Evolutionary conservation across 139 green algal genomes (phyloP).

Genomic region (Ulvella scutata): DNA sequence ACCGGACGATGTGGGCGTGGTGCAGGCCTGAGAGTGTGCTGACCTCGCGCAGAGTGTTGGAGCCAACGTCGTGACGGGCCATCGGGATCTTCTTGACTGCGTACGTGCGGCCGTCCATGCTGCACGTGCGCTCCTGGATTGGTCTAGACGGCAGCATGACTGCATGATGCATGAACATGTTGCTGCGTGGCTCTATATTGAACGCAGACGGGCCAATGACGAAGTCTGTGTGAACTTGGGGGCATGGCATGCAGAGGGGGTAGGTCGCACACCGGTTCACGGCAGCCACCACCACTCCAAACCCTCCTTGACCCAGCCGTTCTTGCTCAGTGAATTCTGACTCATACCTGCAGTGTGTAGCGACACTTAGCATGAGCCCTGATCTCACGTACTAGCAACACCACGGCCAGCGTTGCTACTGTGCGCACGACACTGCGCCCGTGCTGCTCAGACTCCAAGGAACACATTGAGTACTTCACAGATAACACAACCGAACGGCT

Average conservation of each 20-base stretch:
- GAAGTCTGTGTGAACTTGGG: too few species aligned
- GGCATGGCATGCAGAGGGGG: too few species aligned
- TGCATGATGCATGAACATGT: background rate
- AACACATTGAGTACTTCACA: background rate
- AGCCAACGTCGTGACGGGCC: constrained; percentile 19
- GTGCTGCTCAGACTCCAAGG: background rate
- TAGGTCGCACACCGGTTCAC: constrained; percentile 72
- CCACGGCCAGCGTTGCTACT: background rate
- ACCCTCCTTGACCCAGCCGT: constrained; percentile 64
- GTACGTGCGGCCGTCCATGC: constrained; percentile 41
- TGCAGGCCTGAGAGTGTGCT: constrained; percentile 74
- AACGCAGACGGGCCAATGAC: too few species aligned
- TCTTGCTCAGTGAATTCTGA: constrained; percentile 48
- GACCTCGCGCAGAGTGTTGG: constrained; percentile 75
- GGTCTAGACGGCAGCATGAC: background rate
- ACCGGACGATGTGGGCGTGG: constrained; percentile 80
- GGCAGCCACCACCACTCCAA: constrained; percentile 69
- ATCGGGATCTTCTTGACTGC: constrained; percentile 87
- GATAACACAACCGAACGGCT: background rate
- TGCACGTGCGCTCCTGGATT: background rate
- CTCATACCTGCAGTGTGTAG: constrained; percentile 22
- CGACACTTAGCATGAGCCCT: too few species aligned
- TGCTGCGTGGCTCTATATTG: too few species aligned
- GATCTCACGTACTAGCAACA: background rate
- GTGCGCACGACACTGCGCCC: background rate